phyloP scores from a whole-genome alignment of 139 green algal species.

The Micractinium sp. region DNA sequence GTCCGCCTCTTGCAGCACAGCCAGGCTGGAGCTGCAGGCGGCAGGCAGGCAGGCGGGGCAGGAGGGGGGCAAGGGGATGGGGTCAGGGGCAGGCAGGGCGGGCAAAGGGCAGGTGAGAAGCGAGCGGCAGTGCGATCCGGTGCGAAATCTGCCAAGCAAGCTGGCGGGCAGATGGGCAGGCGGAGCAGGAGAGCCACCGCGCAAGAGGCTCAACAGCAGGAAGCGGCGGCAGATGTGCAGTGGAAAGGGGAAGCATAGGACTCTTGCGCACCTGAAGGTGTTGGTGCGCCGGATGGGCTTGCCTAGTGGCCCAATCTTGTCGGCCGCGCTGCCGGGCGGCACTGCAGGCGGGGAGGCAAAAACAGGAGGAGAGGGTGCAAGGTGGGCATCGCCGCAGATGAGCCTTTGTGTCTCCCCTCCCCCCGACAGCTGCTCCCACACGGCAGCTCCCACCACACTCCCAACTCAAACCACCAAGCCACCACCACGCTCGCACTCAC shows the following conservation, averaged over 20 bases:
- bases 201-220: too few relatives aligned
- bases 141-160: too few relatives aligned
- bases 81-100: background rate
- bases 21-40: constrained; percentile 27
- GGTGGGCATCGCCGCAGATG: too few relatives aligned
- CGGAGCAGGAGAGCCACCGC: too few relatives aligned
- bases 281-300: constrained; percentile 51
- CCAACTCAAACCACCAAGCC: background rate
- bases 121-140: background rate
- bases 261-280: constrained; percentile 37
- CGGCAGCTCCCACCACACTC: background rate
- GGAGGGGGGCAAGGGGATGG: background rate
- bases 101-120: background rate
- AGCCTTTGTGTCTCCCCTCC: too few relatives aligned
- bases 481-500: background rate
- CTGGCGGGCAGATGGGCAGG: too few relatives aligned
- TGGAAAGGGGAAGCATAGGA: too few relatives aligned
- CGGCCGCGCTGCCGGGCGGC: background rate
- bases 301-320: constrained; percentile 37
- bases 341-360: constrained; percentile 3
- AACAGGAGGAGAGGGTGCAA: background rate
- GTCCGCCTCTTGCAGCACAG: constrained; percentile 11
- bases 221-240: background rate
- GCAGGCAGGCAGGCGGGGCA: background rate
- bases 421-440: too few relatives aligned